Percentiles rank a stretch among this genome's conserved stretches.
Evolutionary conservation across 148 eudicot genomes (phyloP).

Genomic region (Heliamphora exappendiculata): DNA sequence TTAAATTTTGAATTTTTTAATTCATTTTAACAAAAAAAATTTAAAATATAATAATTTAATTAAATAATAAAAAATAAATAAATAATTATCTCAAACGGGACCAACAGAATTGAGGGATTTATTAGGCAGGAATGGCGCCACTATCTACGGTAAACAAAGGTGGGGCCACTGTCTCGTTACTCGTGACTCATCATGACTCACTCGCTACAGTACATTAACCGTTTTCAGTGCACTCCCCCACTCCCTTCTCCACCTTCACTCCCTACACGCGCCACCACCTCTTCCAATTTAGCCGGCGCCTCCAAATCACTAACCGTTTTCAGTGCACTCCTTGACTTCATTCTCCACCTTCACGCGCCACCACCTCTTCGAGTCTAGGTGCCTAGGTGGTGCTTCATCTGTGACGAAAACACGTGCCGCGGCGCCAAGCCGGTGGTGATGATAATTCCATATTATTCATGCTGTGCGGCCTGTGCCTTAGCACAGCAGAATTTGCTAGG

Average conservation of each 20-base stretch:
- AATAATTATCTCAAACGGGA: too few relatives aligned
- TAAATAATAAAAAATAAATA: too few relatives aligned
- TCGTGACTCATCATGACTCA: not conserved
- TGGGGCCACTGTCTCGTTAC: not conserved
- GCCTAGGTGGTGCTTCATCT: not conserved
- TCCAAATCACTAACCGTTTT: not conserved
- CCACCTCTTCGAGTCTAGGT: not conserved
- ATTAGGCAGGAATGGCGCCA: constrained; percentile 9
- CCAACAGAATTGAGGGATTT: not conserved
- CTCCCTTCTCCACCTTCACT: not conserved
- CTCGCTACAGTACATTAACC: not conserved
- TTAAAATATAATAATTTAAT: too few relatives aligned
- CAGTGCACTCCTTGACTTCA: not conserved
- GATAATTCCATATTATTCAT: not conserved
- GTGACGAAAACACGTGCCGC: not conserved
- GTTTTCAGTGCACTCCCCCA: not conserved
- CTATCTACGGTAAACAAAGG: constrained; percentile 10
- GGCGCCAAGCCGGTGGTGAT: not conserved
- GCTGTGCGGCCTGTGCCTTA: too few relatives aligned
- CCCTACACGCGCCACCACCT: not conserved
- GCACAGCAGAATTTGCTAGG: too few relatives aligned
- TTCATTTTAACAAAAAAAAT: too few relatives aligned
- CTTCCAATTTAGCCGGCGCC: too few relatives aligned
- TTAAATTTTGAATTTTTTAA: too few relatives aligned
- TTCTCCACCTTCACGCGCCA: not conserved